Conservation (phyloP, 805 yeast species). For the Barnettozyma pratensis region DNA sequence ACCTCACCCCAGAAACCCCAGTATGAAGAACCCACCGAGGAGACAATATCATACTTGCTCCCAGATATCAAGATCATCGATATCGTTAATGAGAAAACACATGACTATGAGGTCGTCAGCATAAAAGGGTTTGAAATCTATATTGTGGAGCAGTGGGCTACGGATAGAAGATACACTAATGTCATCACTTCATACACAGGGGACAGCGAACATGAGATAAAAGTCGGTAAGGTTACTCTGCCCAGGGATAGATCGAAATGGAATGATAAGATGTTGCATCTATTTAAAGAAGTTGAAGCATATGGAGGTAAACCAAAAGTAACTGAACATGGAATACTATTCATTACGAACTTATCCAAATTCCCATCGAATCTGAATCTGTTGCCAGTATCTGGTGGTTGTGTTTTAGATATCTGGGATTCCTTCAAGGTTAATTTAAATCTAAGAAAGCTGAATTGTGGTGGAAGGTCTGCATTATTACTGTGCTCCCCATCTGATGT, state of each 20-base stretch:
- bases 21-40: not conserved
- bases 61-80: slow-evolving; percentile 57
- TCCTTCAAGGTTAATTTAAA: slow-evolving; percentile 68
- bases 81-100: slow-evolving; percentile 36
- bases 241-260: slow-evolving; percentile 29
- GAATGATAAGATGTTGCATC: slow-evolving; percentile 44
- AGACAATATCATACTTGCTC: slow-evolving; percentile 29
- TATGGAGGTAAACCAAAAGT: slow-evolving; percentile 67
- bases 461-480: slow-evolving; percentile 77
- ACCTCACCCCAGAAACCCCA: not conserved
- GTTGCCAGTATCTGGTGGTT: slow-evolving; percentile 62
- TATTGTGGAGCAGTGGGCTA: slow-evolving; percentile 92
- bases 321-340: slow-evolving; percentile 55
- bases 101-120: slow-evolving; percentile 41
- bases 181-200: slow-evolving; percentile 86
- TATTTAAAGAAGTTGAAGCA: slow-evolving; percentile 60
- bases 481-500: slow-evolving; percentile 72
- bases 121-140: slow-evolving; percentile 82
- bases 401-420: slow-evolving; percentile 41
- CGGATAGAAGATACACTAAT: slow-evolving; percentile 60
- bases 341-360: slow-evolving; percentile 77
- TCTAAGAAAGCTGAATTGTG: slow-evolving; percentile 71
- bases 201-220: slow-evolving; percentile 56
- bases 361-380: slow-evolving; percentile 71
- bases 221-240: slow-evolving; percentile 55